Evolutionary conservation across 2,329 filamentous ascomycete genomes (phyloP).

Genomic region (Cryoendolithus antarcticus): DNA sequence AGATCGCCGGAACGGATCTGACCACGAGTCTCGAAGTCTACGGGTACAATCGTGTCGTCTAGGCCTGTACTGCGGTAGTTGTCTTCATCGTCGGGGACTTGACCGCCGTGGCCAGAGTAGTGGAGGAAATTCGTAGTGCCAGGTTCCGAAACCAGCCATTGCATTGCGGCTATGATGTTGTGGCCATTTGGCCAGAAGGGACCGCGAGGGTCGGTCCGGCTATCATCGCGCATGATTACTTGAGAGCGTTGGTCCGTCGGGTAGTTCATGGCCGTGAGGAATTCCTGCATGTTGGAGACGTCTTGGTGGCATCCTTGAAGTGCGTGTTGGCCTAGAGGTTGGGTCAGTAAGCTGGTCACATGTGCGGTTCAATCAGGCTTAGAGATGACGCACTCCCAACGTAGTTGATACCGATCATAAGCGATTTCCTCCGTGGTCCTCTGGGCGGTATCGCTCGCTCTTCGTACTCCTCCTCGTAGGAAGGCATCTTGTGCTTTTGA

Average conservation of each 20-base stretch:
- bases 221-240: conserved; percentile 34
- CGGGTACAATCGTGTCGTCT: conserved; percentile 19
- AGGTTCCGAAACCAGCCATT: conserved; percentile 44
- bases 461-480: no score
- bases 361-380: no score
- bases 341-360: no score
- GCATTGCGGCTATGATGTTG: conserved; percentile 38
- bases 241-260: conserved; percentile 28
- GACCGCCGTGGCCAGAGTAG: conserved; percentile 48
- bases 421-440: conserved; percentile 28
- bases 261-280: conserved; percentile 33
- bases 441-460: no score
- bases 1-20: conserved; percentile 42
- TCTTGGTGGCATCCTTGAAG: conserved; percentile 39
- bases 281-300: conserved; percentile 37
- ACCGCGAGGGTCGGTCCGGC: conserved; percentile 17
- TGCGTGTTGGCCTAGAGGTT: conserved; percentile 18
- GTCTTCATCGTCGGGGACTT: conserved; percentile 36
- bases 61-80: conserved; percentile 15
- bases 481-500: no score
- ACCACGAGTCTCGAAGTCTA: conserved; percentile 32
- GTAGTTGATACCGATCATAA: conserved; percentile 44
- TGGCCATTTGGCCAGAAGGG: conserved; percentile 23
- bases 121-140: conserved; percentile 43
- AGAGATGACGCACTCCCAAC: conserved; percentile 18